Evolutionary conservation across 495 filamentous ascomycete species (phyloP), one percentile per base, ranked within the genome.

Genomic region (Penicillium crystallinum): DNA sequence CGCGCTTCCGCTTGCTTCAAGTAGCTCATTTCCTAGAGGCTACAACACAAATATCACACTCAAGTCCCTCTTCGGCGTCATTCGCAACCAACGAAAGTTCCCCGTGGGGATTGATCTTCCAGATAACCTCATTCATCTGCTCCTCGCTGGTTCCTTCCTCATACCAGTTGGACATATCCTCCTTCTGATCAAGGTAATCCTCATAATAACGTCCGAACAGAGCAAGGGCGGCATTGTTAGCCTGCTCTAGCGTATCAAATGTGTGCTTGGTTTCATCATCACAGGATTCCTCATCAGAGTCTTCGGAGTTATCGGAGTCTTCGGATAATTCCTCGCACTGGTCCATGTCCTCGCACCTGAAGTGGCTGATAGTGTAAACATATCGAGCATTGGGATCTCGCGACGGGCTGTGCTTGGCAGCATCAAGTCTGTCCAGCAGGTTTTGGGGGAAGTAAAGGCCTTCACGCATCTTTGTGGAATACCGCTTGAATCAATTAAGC

Each of bases 391-490:
- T 30, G 31, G 19, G 22, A 5, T 34, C 31, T 14, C 38, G 48
- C 11, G n/a, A 15, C 6, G 39, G 41, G 21, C 14, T 17, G 18
- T 42, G 31, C 18, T 46, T 6, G 14, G 46, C 41, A 14, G 34
- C 41, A 1, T 33, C 40, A 11, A 51, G 25, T 35, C 37, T 23
- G 14, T 55, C 25, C 5, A 55, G 53, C 12, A 55, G 34, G 7
- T 38, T n/a, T 23, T 49, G 52, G 17, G 52, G 52, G n/a, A 19
- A 54, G 7, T 54, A 15, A 23, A 9, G 4, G 4, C 1, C 8
- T 17, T 29, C 22, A 14, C 5, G 22, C 59, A 42, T 23, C n/a
- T 74, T 40, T 25, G 11, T 42, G 12, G 18, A 10, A 7, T 8
- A 9, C 10, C 7, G 19, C 4, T 12, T 40, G 9, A 12, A 23